Conservation (phyloP, 116 monocot species). For the Papilionanthe hybrid region DNA sequence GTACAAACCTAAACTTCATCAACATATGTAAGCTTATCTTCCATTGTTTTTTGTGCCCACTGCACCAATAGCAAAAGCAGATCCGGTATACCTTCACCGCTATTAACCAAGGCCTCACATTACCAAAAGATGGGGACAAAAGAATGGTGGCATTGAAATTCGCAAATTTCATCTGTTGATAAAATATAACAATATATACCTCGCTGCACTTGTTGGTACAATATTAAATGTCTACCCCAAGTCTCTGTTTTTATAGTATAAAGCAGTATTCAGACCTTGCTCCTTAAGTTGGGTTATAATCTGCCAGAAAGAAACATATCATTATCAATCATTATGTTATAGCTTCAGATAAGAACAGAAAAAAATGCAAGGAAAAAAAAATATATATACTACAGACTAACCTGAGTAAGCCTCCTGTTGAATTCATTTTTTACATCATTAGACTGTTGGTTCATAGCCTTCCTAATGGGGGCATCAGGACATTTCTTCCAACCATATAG, state of each 20-base stretch:
- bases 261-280: conserved; percentile 84
- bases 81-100: conserved; percentile 96
- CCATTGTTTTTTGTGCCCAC: conserved; percentile 97
- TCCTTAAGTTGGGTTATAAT: conserved; percentile 79
- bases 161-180: neutral
- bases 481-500: conserved; percentile 89
- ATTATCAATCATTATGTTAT: neutral
- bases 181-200: conserved; percentile 32
- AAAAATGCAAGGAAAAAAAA: neutral
- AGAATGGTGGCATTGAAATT: neutral
- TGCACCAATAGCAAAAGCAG: conserved; percentile 77
- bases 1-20: conserved; percentile 79
- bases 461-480: conserved; percentile 71
- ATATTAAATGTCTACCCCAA: conserved; percentile 93
- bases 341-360: neutral
- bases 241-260: conserved; percentile 93
- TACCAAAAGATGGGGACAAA: conserved; percentile 4
- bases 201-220: conserved; percentile 98
- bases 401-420: conserved; percentile 82
- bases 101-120: conserved; percentile 19
- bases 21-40: conserved; percentile 76
- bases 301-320: conserved; percentile 27
- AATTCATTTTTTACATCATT: conserved; percentile 91
- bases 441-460: conserved; percentile 71
- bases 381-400: conserved; percentile 8